Base-by-base conservation (phyloP, 345 rosid species). In the Firmiana major region DNA sequence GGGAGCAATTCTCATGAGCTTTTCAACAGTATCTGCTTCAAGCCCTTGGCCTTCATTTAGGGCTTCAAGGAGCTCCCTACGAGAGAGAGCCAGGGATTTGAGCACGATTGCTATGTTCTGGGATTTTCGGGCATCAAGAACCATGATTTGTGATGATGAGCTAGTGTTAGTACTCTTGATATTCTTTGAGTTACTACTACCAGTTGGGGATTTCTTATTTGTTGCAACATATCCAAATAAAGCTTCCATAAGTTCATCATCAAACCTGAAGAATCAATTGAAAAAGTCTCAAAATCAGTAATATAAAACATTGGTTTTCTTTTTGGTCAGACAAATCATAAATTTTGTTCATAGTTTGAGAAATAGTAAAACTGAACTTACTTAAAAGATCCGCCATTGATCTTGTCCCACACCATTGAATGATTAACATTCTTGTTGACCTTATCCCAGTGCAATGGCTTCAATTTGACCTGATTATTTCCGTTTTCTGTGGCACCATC, bases 371-470 rank as follows among this genome's bases (percentile, higher is more conserved):
- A 24, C 24, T 17, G 12, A 63, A 42, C 54, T 89, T 90, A 92
- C 98, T 89, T 85, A 70, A 95, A 92, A 69, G 98, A 95, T 15
- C 99, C 99, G 3, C 83, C 86, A 59, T 85, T 86, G 38, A 95
- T 87, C 76, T 87, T 90, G 87, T 95, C 93, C 99, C 99, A 93
- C 64, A 92, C 98, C 97, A 95, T 92, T 11, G 99, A 92, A 76
- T 89, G 93, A 42, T 87, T 91, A 0, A 81, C 74, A 63, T 83
- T 88, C 16, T 82, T 87, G 76, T 89, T 87, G 67, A 93, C 86
- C 82, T 93, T 93, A 80, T 96, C 98, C 99, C 97, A 91, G 78
- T 92, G 99, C 79, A 93, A 74, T 17, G 99, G 97, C 89, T 91
- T 93, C 75, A 96, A 77, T 81, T 89, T 92, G 15, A 91, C 90